phyloP scores from a whole-genome alignment of 1,284 basidiomycete species.

The Phellinidium pouzarii region DNA sequence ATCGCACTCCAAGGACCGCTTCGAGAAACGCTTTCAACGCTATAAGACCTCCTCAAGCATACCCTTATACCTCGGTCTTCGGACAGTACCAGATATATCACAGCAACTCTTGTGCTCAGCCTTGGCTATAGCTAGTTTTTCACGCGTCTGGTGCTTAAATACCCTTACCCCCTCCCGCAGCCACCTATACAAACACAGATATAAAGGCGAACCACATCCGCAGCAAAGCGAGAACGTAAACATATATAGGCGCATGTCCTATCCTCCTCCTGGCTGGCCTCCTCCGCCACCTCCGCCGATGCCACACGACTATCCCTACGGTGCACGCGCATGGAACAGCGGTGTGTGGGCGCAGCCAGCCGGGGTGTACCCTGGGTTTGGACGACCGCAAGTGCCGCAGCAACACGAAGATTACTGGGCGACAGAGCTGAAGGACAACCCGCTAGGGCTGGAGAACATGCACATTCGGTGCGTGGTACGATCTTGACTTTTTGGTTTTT shows the following conservation, averaged over 20 bases:
- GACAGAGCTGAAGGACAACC: conserved; percentile 43
- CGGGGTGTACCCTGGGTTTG: not conserved
- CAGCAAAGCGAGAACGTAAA: not conserved
- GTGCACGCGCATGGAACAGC: conserved; percentile 6
- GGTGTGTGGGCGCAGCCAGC: not conserved
- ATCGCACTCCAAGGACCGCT: not conserved
- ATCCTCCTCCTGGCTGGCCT: not conserved
- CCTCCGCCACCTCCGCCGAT: conserved; percentile 3
- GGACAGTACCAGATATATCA: too few relatives aligned
- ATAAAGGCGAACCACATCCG: not conserved
- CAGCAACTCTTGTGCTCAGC: too few relatives aligned
- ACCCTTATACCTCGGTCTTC: not conserved
- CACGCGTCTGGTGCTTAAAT: not conserved
- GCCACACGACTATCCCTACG: conserved; percentile 5
- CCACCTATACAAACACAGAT: not conserved
- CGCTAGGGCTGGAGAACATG: conserved; percentile 59
- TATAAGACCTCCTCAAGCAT: not conserved
- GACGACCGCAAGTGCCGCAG: not conserved
- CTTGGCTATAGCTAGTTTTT: not conserved
- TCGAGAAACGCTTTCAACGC: too few relatives aligned
- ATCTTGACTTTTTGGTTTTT: too few relatives aligned
- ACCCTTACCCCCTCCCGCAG: not conserved
- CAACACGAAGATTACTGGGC: conserved; percentile 15
- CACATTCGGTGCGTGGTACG: conserved; percentile 47
- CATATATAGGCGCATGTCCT: not conserved